Percentiles rank a stretch among this genome's conserved stretches.
Evolutionary conservation across 1,284 basidiomycete species (phyloP).

Genomic region (Irpex rosettiformis): DNA sequence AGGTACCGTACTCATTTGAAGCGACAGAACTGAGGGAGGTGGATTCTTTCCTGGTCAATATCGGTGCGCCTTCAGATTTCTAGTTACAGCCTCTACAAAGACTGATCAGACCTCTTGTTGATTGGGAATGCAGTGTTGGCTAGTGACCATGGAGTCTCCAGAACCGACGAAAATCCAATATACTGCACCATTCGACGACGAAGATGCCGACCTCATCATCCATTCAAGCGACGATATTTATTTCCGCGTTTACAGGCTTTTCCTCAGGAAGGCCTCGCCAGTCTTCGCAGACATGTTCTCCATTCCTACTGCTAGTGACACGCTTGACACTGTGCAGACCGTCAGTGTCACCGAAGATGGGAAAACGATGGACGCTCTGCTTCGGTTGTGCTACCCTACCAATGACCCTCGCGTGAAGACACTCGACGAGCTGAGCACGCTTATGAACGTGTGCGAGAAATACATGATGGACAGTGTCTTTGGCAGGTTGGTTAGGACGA

Average conservation of each 20-base stretch:
- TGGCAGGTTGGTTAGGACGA: background rate
- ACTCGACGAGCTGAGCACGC: conserved; percentile 7
- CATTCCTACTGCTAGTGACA: background rate
- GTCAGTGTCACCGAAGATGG: conserved; percentile 14
- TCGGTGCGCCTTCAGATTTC: too few relatives aligned
- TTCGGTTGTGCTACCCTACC: conserved; percentile 20
- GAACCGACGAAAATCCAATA: background rate
- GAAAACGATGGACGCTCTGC: conserved; percentile 15
- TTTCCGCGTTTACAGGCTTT: conserved; percentile 13
- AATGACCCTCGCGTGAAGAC: conserved; percentile 7
- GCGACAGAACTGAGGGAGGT: too few relatives aligned
- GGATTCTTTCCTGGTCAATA: too few relatives aligned
- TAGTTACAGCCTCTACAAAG: too few relatives aligned
- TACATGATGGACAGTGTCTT: conserved; percentile 13
- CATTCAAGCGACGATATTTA: conserved; percentile 21
- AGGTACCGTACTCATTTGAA: too few relatives aligned
- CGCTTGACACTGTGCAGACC: conserved; percentile 6
- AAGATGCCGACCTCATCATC: conserved; percentile 26
- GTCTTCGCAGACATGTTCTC: conserved; percentile 20
- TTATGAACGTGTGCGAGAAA: conserved; percentile 15
- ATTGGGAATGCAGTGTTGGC: too few relatives aligned
- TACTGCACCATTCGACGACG: conserved; percentile 11
- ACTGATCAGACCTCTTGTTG: too few relatives aligned
- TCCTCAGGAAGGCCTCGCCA: conserved; percentile 21
- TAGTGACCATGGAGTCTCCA: background rate